Conservation (phyloP, 2,329 filamentous ascomycete species). For the Pseudogymnoascus sp. region DNA sequence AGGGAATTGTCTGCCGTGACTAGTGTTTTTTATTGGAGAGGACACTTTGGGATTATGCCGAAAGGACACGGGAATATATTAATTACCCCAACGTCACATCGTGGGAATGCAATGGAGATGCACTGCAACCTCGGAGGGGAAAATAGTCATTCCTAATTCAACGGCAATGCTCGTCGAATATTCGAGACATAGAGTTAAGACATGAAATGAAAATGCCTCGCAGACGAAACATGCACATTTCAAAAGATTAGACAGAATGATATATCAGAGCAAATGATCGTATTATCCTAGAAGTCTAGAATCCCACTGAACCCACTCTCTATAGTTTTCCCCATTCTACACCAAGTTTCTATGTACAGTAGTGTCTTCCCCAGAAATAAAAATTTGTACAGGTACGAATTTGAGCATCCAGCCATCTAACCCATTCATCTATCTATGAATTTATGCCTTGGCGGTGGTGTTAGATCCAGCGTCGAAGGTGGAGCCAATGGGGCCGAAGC, state of each 20-base stretch:
- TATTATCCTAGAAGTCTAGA: constrained; percentile 2
- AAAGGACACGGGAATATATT: not conserved
- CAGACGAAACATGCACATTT: not conserved
- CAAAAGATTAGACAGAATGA: not conserved
- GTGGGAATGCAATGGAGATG: not conserved
- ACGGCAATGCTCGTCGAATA: not conserved
- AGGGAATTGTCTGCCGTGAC: not conserved
- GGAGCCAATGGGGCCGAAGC: constrained; percentile 9
- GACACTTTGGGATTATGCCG: not conserved
- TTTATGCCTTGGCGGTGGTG: not conserved
- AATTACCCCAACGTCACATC: not conserved
- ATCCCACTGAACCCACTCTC: not conserved
- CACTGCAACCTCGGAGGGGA: constrained; percentile 3
- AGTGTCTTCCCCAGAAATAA: constrained; percentile 3
- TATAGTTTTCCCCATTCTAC: not conserved
- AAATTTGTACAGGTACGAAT: constrained; percentile 9
- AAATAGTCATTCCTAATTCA: not conserved
- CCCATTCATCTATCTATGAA: not conserved
- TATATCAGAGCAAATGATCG: not conserved
- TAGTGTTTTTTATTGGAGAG: not conserved
- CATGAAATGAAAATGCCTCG: not conserved
- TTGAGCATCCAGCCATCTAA: not conserved
- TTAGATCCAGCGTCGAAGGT: not conserved
- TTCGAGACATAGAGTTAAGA: not conserved
- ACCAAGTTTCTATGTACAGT: not conserved